Conservation (phyloP, 2,329 filamentous ascomycete genomes). For the Thielaviopsis euricoi region DNA sequence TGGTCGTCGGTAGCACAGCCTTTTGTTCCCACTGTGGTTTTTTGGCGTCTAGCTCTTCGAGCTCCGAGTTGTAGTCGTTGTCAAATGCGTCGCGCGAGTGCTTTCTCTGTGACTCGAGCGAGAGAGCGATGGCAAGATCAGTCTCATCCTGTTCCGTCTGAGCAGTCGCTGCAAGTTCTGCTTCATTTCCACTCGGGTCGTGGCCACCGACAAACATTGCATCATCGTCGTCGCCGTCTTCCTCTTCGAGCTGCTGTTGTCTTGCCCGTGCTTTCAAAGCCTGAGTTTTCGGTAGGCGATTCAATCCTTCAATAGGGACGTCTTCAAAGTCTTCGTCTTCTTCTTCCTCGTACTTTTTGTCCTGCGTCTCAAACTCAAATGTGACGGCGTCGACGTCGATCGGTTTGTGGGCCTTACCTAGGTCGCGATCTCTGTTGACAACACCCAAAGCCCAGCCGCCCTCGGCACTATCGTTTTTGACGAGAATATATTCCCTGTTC, state of each 20-base stretch:
- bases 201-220: conserved; percentile 37
- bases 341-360: conserved; percentile 46
- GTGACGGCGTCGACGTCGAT: conserved; percentile 71
- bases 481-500: conserved; percentile 84
- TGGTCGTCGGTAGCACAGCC: conserved; percentile 30
- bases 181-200: conserved; percentile 8
- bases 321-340: conserved; percentile 80
- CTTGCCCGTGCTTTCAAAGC: conserved; percentile 7
- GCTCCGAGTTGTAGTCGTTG: conserved; percentile 22
- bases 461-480: conserved; percentile 88
- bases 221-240: conserved; percentile 26
- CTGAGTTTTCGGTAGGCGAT: conserved; percentile 52
- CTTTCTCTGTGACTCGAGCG: conserved; percentile 49
- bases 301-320: conserved; percentile 78
- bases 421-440: conserved; percentile 68
- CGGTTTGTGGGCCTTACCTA: conserved; percentile 66
- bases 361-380: conserved; percentile 37
- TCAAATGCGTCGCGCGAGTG: conserved; percentile 16
- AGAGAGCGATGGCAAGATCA: conserved; percentile 68
- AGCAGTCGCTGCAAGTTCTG: conserved; percentile 22
- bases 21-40: conserved; percentile 39
- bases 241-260: conserved; percentile 17
- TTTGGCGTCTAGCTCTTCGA: conserved; percentile 32
- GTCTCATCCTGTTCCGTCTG: conserved; percentile 40
- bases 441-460: conserved; percentile 94